Percentiles rank a stretch among this genome's conserved stretches.
phyloP scores from a whole-genome alignment of 345 rosid genomes.

The Sapria himalayana region DNA sequence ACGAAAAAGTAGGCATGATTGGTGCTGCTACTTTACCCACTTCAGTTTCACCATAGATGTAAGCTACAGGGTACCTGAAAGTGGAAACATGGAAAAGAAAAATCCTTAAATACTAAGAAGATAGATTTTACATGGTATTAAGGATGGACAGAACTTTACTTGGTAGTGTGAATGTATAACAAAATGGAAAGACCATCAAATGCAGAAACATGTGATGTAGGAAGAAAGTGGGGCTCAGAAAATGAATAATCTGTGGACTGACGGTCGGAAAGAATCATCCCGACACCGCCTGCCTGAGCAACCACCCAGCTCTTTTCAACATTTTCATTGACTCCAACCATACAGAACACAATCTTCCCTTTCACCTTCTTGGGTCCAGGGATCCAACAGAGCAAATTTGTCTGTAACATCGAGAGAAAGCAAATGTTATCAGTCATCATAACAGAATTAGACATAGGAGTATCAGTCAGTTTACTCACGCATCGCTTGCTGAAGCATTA shows the following conservation, averaged over 20 bases:
- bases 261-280: conserved; percentile 24
- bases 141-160: conserved; percentile 9
- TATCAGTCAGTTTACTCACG: no score
- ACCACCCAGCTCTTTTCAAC: conserved; percentile 17
- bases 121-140: no score
- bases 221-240: conserved; percentile 23
- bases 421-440: no score
- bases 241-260: conserved; percentile 10
- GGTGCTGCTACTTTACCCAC: conserved; percentile 8
- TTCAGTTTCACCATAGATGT: conserved; percentile 8
- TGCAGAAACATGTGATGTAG: conserved; percentile 21
- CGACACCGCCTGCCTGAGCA: conserved; percentile 23
- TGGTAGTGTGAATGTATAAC: conserved; percentile 21
- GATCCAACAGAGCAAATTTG: no score
- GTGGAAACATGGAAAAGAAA: no score
- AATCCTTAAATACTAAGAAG: no score
- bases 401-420: no score
- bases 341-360: conserved; percentile 44
- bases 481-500: conserved; percentile 24
- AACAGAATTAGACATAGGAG: no score
- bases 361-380: conserved; percentile 33
- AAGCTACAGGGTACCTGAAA: conserved; percentile 8
- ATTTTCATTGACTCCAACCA: conserved; percentile 13
- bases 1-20: conserved; percentile 9
- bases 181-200: conserved; percentile 16